Evolutionary conservation across 768 basidiomycete genomes (phyloP).

Genomic region (Leccinum uliginosum): DNA sequence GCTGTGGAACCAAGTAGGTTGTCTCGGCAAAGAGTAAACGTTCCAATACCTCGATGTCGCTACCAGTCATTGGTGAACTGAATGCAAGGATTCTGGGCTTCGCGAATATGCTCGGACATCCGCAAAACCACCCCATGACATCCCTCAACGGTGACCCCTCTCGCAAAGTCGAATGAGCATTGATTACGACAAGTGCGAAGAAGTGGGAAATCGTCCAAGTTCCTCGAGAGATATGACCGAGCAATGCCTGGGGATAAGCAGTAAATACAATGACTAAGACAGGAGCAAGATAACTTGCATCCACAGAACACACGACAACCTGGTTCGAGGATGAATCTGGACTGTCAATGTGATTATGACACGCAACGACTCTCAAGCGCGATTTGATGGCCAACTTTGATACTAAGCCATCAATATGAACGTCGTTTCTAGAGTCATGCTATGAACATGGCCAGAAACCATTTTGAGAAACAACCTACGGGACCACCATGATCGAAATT

Average conservation of each 20-base stretch:
- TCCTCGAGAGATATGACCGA: conserved; percentile 36
- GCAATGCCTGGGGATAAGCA: conserved; percentile 32
- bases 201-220: conserved; percentile 41
- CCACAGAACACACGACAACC: conserved; percentile 38
- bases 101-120: conserved; percentile 28
- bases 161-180: conserved; percentile 37
- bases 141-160: conserved; percentile 38
- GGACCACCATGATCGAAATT: conserved; percentile 18
- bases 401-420: conserved; percentile 11
- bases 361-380: conserved; percentile 15
- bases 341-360: conserved; percentile 8
- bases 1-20: conserved; percentile 33
- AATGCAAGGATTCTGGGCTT: conserved; percentile 45
- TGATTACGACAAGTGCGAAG: conserved; percentile 40
- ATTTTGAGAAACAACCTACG: conserved; percentile 9
- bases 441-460: neutral
- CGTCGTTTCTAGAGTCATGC: conserved; percentile 8
- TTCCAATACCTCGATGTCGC: conserved; percentile 38
- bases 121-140: conserved; percentile 45
- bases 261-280: conserved; percentile 1
- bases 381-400: conserved; percentile 14
- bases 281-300: conserved; percentile 30
- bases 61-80: conserved; percentile 21
- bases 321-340: conserved; percentile 25
- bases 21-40: conserved; percentile 37